phyloP scores from a whole-genome alignment of 352 stramenopile genomes.

The Phytophthora syringae region DNA sequence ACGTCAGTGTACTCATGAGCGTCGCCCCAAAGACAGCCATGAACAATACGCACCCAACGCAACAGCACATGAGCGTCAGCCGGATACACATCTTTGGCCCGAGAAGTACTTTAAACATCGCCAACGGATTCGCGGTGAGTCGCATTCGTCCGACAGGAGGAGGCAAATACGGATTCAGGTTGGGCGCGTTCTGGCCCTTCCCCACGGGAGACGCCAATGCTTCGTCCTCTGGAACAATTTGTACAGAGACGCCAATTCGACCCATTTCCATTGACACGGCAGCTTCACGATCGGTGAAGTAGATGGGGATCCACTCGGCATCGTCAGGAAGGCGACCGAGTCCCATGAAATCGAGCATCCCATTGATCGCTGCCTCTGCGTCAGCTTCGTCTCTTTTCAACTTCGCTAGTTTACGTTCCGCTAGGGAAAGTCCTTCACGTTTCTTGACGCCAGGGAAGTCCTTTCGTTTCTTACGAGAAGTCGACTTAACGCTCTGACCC shows the following conservation, averaged over 20 bases:
- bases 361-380: conserved; percentile 61
- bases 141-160: conserved; percentile 87
- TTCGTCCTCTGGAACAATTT: conserved; percentile 90
- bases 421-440: conserved; percentile 19
- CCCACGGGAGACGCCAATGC: conserved; percentile 76
- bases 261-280: conserved; percentile 75
- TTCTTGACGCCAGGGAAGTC: background rate
- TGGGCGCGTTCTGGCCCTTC: conserved; percentile 83
- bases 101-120: conserved; percentile 79
- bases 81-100: conserved; percentile 65
- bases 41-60: conserved; percentile 64
- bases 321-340: conserved; percentile 79
- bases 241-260: conserved; percentile 60
- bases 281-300: conserved; percentile 78
- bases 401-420: conserved; percentile 29
- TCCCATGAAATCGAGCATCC: conserved; percentile 73
- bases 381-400: conserved; percentile 63
- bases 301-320: conserved; percentile 77
- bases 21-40: conserved; percentile 73
- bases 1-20: conserved; percentile 82
- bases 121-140: conserved; percentile 83
- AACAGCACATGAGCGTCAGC: conserved; percentile 59
- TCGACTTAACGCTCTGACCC: conserved; percentile 9
- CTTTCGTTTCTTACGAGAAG: conserved; percentile 4
- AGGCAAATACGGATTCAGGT: conserved; percentile 92